Conservation (phyloP, 2,329 filamentous ascomycete genomes). For the Sporothrix curviconia region DNA sequence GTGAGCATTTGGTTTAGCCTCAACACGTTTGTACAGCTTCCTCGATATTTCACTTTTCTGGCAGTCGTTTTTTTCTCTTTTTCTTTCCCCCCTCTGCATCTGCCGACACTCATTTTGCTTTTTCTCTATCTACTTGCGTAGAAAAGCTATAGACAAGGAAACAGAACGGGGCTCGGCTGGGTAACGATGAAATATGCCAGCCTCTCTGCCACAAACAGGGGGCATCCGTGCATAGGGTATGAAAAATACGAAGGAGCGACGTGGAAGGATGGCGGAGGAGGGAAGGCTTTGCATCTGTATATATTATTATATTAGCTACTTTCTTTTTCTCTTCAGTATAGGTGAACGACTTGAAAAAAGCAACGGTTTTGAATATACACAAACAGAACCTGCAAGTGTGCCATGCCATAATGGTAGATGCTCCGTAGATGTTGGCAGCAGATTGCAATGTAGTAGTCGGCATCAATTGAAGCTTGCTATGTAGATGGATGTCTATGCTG, state of each 20-base stretch:
- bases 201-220: no score
- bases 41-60: neutral
- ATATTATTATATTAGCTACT: constrained; percentile 15
- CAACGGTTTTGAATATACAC: neutral
- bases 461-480: no score
- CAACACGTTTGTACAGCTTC: constrained; percentile 10
- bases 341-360: constrained; percentile 14
- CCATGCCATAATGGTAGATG: no score
- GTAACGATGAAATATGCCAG: neutral
- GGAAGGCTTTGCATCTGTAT: constrained; percentile 16
- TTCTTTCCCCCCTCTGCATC: constrained; percentile 9
- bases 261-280: constrained; percentile 1
- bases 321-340: constrained; percentile 6
- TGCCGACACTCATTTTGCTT: constrained; percentile 6
- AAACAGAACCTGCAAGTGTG: neutral
- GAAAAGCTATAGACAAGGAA: constrained; percentile 9
- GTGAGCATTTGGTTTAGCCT: constrained; percentile 15
- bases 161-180: neutral
- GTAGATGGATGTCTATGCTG: no score
- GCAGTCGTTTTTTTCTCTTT: neutral
- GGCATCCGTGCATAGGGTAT: constrained; percentile 10
- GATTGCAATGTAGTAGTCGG: no score
- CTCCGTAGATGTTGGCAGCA: no score
- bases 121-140: constrained; percentile 8
- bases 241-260: neutral